Percentiles rank a stretch among this genome's conserved stretches.
Evolutionary conservation across 2,329 filamentous ascomycete species (phyloP).

Genomic region (Microcyclosporella mali): DNA sequence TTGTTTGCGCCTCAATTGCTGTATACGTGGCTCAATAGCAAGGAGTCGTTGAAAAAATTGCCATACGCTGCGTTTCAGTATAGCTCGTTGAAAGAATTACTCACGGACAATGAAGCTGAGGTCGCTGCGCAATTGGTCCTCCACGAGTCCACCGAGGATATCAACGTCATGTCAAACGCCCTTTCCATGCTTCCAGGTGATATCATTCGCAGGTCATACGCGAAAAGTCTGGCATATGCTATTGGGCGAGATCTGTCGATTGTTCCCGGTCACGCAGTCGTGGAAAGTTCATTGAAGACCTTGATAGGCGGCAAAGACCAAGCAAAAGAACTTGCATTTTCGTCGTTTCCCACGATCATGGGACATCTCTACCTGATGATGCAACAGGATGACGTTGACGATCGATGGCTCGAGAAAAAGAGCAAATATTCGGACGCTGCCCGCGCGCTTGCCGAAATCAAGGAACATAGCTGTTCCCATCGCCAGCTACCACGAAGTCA

Average conservation of each 20-base stretch:
- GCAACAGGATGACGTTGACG: constrained; percentile 65
- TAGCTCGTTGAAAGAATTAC: constrained; percentile 57
- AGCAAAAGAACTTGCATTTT: constrained; percentile 58
- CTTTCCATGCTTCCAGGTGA: constrained; percentile 51
- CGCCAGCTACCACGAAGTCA: constrained; percentile 67
- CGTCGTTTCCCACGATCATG: constrained; percentile 70
- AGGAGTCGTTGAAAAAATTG: constrained; percentile 59
- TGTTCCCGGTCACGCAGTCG: constrained; percentile 36
- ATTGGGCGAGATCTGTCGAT: constrained; percentile 65
- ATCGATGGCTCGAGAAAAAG: constrained; percentile 43
- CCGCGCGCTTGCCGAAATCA: constrained; percentile 63
- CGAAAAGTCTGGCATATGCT: constrained; percentile 74
- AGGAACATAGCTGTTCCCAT: constrained; percentile 58
- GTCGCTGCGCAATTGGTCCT: constrained; percentile 74
- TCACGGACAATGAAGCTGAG: constrained; percentile 68
- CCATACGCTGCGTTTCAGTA: constrained; percentile 86
- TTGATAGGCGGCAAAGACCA: constrained; percentile 57
- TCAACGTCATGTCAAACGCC: constrained; percentile 53
- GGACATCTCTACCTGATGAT: constrained; percentile 69
- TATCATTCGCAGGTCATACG: constrained; percentile 63
- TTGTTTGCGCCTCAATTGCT: constrained; percentile 84
- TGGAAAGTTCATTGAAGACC: constrained; percentile 53
- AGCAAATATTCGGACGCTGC: constrained; percentile 54
- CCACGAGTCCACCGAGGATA: constrained; percentile 63
- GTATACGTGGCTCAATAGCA: constrained; percentile 74